Conservation (phyloP, 108 stramenopile species). For the Stephanodiscus minutulus region DNA sequence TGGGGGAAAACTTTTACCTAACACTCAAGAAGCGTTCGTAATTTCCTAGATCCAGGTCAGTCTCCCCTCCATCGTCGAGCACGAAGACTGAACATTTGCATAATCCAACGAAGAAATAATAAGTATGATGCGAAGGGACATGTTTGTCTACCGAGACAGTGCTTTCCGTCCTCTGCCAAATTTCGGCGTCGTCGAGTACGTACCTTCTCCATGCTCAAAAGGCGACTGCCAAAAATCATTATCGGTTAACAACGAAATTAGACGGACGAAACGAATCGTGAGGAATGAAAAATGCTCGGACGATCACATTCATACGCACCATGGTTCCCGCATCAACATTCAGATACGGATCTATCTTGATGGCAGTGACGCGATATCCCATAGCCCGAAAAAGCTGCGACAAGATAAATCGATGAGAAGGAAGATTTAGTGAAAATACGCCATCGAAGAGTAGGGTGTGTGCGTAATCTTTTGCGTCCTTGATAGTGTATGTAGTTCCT, state of each 20-base stretch:
- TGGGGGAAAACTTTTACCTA: not conserved
- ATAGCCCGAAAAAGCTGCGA: constrained; percentile 81
- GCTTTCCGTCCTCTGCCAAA: not conserved
- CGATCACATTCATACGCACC: constrained; percentile 31
- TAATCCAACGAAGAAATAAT: not conserved
- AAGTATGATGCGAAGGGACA: too few relatives aligned
- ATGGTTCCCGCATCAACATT: constrained; percentile 99
- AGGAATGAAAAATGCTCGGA: not conserved
- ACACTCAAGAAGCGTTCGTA: constrained; percentile 96
- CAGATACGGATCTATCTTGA: constrained; percentile 99
- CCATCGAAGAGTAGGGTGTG: not conserved
- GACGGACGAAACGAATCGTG: not conserved
- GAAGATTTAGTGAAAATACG: not conserved
- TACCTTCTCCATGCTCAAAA: constrained; percentile 91
- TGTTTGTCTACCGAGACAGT: not conserved
- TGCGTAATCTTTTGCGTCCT: not conserved
- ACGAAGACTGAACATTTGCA: constrained; percentile 72
- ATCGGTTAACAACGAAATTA: not conserved
- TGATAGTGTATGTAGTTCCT: not conserved
- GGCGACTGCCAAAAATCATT: constrained; percentile 45
- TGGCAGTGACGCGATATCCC: constrained; percentile 92
- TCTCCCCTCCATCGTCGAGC: constrained; percentile 98
- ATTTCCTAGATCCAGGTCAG: constrained; percentile 98
- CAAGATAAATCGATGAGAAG: not conserved
- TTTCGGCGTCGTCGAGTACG: not conserved